These are phyloP conservation scores for Debaryomyces maramus DNA, from an alignment of 805 yeast species.

Conservation along the genomic window DNA sequence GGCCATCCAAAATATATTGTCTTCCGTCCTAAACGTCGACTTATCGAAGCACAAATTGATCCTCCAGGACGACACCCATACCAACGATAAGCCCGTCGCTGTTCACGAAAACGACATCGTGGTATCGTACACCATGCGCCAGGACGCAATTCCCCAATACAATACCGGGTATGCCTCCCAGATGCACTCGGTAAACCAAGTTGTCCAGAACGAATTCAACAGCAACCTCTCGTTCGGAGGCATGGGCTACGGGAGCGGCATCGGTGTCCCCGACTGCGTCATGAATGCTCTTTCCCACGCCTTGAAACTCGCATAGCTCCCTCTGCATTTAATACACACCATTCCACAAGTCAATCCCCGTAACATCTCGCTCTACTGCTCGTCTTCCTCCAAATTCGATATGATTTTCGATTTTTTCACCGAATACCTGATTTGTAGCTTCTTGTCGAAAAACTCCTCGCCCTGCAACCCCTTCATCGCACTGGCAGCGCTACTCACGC, in stretches of 20 bases:
- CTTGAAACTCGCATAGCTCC: constrained; percentile 9
- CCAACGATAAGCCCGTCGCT: constrained; percentile 10
- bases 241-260: constrained; percentile 71
- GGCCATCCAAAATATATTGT: constrained; percentile 27
- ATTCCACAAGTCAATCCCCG: constrained; percentile 3
- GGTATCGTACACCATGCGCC: constrained; percentile 33
- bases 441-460: constrained; percentile 53
- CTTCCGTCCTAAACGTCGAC: constrained; percentile 24
- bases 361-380: background rate
- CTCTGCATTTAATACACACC: background rate
- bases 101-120: constrained; percentile 27
- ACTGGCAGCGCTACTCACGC: constrained; percentile 47
- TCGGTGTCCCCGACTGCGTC: constrained; percentile 89
- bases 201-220: constrained; percentile 33
- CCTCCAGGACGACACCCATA: constrained; percentile 24
- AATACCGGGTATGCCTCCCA: constrained; percentile 63
- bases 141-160: constrained; percentile 76
- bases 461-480: constrained; percentile 52
- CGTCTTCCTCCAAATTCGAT: constrained; percentile 5
- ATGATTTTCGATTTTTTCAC: constrained; percentile 26
- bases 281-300: constrained; percentile 63
- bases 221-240: constrained; percentile 65
- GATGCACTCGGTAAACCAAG: constrained; percentile 32
- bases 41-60: constrained; percentile 21
- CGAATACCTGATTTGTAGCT: constrained; percentile 44